Evolutionary conservation across 169 alveolate genomes (phyloP).

Genomic region (Plasmodium knowlesi): DNA sequence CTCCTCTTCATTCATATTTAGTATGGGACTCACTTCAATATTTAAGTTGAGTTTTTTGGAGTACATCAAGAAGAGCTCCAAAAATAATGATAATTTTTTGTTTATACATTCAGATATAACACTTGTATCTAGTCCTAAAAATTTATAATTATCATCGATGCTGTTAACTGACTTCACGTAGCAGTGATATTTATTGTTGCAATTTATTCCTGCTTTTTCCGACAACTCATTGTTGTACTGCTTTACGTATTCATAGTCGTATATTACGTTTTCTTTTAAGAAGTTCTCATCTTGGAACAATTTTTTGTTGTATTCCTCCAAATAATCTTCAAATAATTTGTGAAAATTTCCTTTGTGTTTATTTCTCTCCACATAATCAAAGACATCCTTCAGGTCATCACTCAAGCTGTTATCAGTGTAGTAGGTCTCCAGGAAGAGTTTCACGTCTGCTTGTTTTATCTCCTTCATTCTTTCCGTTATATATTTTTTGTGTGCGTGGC

Average conservation of each 20-base stretch:
- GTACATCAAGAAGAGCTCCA: conserved; percentile 47
- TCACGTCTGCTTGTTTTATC: conserved; percentile 71
- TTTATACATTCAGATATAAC: conserved; percentile 52
- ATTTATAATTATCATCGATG: conserved; percentile 57
- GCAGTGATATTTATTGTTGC: conserved; percentile 67
- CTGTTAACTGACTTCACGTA: conserved; percentile 24
- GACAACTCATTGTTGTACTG: conserved; percentile 26
- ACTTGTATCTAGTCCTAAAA: conserved; percentile 66
- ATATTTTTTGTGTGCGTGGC: background rate
- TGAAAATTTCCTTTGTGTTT: conserved; percentile 55
- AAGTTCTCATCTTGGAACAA: conserved; percentile 44
- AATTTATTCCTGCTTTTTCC: conserved; percentile 48
- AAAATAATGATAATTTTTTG: conserved; percentile 64
- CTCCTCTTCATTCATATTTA: conserved; percentile 70
- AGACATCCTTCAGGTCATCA: conserved; percentile 40
- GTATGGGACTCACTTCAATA: conserved; percentile 63
- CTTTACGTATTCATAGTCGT: conserved; percentile 65
- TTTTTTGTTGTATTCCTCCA: conserved; percentile 47
- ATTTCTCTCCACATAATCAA: conserved; percentile 61
- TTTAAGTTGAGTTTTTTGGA: conserved; percentile 59
- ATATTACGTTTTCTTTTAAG: conserved; percentile 39
- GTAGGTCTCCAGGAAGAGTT: conserved; percentile 61
- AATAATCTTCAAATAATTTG: conserved; percentile 74
- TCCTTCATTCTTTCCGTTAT: conserved; percentile 33
- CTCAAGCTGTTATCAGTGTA: conserved; percentile 70